A percentile compares a stretch with the other conserved stretches of the same genome.
phyloP scores from a whole-genome alignment of 1,139 yeast genomes.

The Kurtzmaniella quercitrusa region DNA sequence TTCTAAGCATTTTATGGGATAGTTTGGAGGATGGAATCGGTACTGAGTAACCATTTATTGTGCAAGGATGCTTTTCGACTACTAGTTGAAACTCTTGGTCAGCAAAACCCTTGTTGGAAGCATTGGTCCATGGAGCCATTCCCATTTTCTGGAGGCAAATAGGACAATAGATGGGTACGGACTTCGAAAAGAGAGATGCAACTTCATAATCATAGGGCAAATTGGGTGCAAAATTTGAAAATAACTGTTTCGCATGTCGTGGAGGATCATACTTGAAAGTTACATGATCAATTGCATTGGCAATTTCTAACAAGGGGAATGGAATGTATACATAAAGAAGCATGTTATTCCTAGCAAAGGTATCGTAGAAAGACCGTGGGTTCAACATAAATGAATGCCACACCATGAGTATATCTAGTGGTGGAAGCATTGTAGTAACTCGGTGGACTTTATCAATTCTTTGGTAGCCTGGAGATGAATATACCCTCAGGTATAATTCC shows the following conservation, averaged over 20 bases:
- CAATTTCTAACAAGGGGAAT: slow-evolving; percentile 17
- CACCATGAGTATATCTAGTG: slow-evolving; percentile 35
- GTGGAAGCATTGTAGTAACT: slow-evolving; percentile 18
- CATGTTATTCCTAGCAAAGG: slow-evolving; percentile 16
- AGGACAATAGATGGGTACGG: not conserved
- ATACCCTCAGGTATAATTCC: not conserved
- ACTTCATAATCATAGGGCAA: not conserved
- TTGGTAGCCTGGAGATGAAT: not conserved
- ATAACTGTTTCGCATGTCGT: not conserved
- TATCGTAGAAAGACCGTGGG: slow-evolving; percentile 23
- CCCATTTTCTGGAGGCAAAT: not conserved
- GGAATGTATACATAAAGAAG: slow-evolving; percentile 15
- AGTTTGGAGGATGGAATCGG: not conserved
- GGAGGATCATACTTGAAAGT: slow-evolving; percentile 15
- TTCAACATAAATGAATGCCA: slow-evolving; percentile 35
- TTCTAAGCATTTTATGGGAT: not conserved
- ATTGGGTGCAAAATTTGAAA: not conserved
- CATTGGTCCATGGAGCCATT: not conserved
- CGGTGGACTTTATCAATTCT: slow-evolving; percentile 3
- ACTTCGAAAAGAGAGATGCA: not conserved
- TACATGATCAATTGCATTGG: slow-evolving; percentile 14
- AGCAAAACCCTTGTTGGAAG: not conserved
- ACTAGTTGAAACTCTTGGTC: not conserved
- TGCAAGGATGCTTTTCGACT: not conserved
- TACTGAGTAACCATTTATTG: not conserved